These are phyloP conservation scores for Neospermospora avenae DNA, from an alignment of 2,329 filamentous ascomycete species.

Conservation along the genomic window DNA sequence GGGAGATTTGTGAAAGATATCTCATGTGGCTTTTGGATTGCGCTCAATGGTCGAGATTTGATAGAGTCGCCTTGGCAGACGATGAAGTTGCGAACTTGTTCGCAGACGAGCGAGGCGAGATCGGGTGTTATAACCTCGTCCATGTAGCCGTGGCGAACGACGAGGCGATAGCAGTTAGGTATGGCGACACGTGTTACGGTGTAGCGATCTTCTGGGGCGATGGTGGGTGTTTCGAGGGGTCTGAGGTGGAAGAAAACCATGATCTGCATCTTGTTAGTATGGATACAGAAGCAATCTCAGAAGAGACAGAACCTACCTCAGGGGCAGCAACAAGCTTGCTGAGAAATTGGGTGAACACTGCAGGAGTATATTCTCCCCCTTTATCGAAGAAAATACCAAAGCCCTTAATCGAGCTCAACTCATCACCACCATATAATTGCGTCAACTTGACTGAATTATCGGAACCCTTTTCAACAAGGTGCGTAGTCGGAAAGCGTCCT, in stretches of 20 bases:
- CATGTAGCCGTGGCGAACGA: conserved; percentile 69
- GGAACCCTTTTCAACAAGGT: conserved; percentile 37
- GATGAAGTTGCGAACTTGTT: conserved; percentile 53
- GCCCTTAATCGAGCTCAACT: conserved; percentile 48
- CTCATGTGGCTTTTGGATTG: neutral
- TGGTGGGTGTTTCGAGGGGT: conserved; percentile 56
- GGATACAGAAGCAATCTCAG: no score
- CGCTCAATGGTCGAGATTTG: conserved; percentile 1
- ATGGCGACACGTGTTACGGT: conserved; percentile 40
- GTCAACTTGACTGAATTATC: conserved; percentile 42
- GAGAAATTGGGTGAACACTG: conserved; percentile 70
- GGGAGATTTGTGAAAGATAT: conserved; percentile 10
- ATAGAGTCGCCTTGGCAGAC: conserved; percentile 29
- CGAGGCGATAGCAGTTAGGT: conserved; percentile 64
- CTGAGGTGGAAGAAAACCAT: conserved; percentile 69
- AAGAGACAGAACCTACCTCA: conserved; percentile 47
- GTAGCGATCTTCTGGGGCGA: conserved; percentile 46
- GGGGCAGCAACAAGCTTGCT: conserved; percentile 65
- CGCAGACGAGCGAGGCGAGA: conserved; percentile 55
- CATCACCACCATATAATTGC: conserved; percentile 38
- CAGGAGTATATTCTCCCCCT: conserved; percentile 60
- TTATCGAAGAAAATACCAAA: conserved; percentile 79
- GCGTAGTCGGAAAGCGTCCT: conserved; percentile 53
- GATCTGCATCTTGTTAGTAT: neutral
- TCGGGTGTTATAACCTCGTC: conserved; percentile 67